Base-by-base conservation (phyloP, 495 filamentous ascomycete species). In the Cudoniella acicularis region DNA sequence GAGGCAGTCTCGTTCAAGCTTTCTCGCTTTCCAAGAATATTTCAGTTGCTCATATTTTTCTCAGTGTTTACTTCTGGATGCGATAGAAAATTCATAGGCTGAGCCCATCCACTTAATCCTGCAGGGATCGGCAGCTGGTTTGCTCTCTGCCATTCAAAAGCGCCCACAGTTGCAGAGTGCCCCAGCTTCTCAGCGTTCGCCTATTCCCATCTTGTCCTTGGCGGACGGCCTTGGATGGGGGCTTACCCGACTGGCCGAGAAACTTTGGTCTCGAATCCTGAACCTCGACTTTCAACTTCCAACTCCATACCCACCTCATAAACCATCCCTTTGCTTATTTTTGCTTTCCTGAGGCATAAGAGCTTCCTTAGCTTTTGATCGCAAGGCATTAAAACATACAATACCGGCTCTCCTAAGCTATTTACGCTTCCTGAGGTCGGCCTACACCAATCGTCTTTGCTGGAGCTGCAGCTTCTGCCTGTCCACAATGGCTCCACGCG, bases 401-500 rank as follows among this genome's bases (percentile, higher is more conserved):
- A n/a, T n/a, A n/a, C n/a, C n/a, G n/a, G n/a, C n/a, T n/a, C n/a
- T n/a, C n/a, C n/a, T n/a, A n/a, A n/a, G n/a, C n/a, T n/a, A n/a
- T n/a, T n/a, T n/a, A n/a, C n/a, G n/a, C n/a, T n/a, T n/a, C n/a
- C n/a, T n/a, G n/a, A n/a, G n/a, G n/a, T n/a, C n/a, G n/a, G n/a
- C n/a, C n/a, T n/a, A n/a, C n/a, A n/a, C n/a, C n/a, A n/a, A n/a
- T n/a, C n/a, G n/a, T n/a, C n/a, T n/a, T n/a, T n/a, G 36, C 16
- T 10, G 48, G 21, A 40, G 24, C 23, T 27, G 23, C 4, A 52
- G 45, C 24, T 10, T 53, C 56, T 54, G 46, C 45, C 57, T 57
- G 21, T 16, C 10, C 20, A 60, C 42, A 36, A 83, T 83, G 80
- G 77, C 78, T 74, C 79, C 79, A 57, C 77, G 77, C 40, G 60